Percentiles rank a stretch among this genome's conserved stretches.
Conservation (phyloP, 768 basidiomycete species). For the Auriscalpium orientale region DNA sequence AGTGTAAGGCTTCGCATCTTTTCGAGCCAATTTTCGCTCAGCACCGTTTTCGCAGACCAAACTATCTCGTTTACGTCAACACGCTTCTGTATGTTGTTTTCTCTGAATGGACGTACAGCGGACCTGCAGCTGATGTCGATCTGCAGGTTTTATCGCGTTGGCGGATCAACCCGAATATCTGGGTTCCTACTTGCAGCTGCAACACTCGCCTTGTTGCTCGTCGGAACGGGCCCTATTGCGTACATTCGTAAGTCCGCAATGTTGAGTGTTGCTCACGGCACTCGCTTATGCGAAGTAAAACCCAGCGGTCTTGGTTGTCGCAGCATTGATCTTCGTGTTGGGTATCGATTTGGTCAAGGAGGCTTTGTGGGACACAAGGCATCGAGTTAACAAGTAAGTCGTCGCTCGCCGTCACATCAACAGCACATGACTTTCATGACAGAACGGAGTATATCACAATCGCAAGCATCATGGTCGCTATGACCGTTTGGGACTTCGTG, state of each 20-base stretch:
- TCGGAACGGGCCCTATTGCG: conserved; percentile 86
- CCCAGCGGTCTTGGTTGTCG: conserved; percentile 84
- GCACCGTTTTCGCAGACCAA: conserved; percentile 42
- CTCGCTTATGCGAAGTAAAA: not conserved
- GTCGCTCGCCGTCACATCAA: not conserved
- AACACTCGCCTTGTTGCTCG: conserved; percentile 61
- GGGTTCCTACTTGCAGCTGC: conserved; percentile 79
- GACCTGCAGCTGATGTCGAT: conserved; percentile 11
- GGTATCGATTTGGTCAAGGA: conserved; percentile 94
- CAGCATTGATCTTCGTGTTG: conserved; percentile 87
- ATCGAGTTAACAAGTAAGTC: conserved; percentile 71
- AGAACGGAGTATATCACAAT: conserved; percentile 81
- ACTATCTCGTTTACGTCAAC: conserved; percentile 86
- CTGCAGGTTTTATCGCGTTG: conserved; percentile 81
- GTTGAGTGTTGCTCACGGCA: not conserved
- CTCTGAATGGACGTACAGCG: not conserved
- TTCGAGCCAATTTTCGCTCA: not conserved
- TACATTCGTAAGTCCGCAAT: conserved; percentile 65
- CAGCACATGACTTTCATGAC: not conserved
- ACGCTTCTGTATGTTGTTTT: conserved; percentile 30
- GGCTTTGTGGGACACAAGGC: conserved; percentile 91
- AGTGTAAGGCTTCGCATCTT: conserved; percentile 45
- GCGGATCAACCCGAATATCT: conserved; percentile 76
- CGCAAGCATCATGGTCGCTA: conserved; percentile 78
- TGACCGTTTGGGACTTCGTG: conserved; percentile 95